Evolutionary conservation across 805 yeast genomes (phyloP).

Genomic region (Candida vaughaniae): DNA sequence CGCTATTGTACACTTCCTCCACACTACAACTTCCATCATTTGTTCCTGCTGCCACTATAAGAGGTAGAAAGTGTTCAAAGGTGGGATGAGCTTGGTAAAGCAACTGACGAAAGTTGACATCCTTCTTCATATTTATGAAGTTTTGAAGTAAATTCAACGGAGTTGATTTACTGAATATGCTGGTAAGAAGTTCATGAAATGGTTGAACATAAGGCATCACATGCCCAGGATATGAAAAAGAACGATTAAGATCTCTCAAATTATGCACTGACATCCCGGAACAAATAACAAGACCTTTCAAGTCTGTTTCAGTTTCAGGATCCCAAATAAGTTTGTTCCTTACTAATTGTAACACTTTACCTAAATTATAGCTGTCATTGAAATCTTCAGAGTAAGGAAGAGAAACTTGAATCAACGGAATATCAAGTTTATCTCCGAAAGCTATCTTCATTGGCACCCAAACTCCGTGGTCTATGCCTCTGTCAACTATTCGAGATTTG

Average conservation of each 20-base stretch:
- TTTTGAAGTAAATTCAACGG: conserved; percentile 13
- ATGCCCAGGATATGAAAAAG: conserved; percentile 8
- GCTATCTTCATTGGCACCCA: conserved; percentile 82
- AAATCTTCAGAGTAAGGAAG: conserved; percentile 39
- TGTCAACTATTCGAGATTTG: conserved; percentile 39
- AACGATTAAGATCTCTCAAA: conserved; percentile 49
- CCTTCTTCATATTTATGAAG: conserved; percentile 14
- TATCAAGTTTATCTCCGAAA: conserved; percentile 46
- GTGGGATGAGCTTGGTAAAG: conserved; percentile 68
- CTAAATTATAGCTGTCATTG: conserved; percentile 50
- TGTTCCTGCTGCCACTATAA: conserved; percentile 61
- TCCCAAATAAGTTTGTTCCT: conserved; percentile 43
- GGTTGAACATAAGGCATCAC: conserved; percentile 48
- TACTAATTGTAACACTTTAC: conserved; percentile 50
- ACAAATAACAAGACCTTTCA: conserved; percentile 49
- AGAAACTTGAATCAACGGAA: conserved; percentile 53
- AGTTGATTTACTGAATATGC: conserved; percentile 21
- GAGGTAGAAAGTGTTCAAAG: conserved; percentile 69
- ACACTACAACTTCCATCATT: conserved; percentile 41
- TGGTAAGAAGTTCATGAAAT: conserved; percentile 49
- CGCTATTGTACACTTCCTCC: conserved; percentile 47
- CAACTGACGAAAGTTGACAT: conserved; percentile 24
- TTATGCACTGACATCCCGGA: conserved; percentile 86
- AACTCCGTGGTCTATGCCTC: conserved; percentile 82
- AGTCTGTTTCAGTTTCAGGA: conserved; percentile 20